Evolutionary conservation across 106 monocot species (phyloP).

Genomic region (Chionographis japonica): DNA sequence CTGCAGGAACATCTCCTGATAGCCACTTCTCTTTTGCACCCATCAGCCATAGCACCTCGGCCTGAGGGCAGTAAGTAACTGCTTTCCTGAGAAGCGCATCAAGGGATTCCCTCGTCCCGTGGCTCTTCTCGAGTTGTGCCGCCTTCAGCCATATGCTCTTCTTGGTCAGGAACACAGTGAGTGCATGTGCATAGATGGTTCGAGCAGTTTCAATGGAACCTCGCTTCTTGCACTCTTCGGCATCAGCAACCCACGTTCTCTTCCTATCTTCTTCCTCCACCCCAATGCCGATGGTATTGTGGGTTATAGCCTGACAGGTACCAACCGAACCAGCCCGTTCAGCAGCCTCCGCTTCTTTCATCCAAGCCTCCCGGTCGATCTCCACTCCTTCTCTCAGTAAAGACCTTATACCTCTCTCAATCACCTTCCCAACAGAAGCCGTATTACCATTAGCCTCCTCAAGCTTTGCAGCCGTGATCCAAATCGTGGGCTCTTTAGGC

Average conservation of each 20-base stretch:
- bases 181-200: conserved; percentile 83
- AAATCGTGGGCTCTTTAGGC: conserved; percentile 83
- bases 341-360: conserved; percentile 93
- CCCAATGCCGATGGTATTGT: conserved; percentile 74
- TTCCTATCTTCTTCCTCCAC: conserved; percentile 96
- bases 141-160: conserved; percentile 99
- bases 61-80: conserved; percentile 88
- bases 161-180: conserved; percentile 81
- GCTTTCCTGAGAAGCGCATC: conserved; percentile 84
- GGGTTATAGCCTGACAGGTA: conserved; percentile 91
- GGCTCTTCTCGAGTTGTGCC: conserved; percentile 95
- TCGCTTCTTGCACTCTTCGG: conserved; percentile 96
- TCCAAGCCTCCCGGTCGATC: conserved; percentile 88
- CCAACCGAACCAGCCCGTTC: conserved; percentile 84
- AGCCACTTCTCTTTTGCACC: conserved; percentile 99
- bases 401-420: conserved; percentile 79
- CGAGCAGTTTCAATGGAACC: conserved; percentile 96
- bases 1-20: conserved; percentile 89
- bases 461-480: conserved; percentile 98
- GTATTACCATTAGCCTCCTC: conserved; percentile 93
- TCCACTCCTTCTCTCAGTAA: conserved; percentile 84
- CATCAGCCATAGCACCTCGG: conserved; percentile 97
- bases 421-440: conserved; percentile 73
- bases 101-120: conserved; percentile 90
- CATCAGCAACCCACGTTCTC: conserved; percentile 99